Evolutionary conservation across 352 stramenopile genomes (phyloP).

Genomic region (Globisporangium megalacanthum): DNA sequence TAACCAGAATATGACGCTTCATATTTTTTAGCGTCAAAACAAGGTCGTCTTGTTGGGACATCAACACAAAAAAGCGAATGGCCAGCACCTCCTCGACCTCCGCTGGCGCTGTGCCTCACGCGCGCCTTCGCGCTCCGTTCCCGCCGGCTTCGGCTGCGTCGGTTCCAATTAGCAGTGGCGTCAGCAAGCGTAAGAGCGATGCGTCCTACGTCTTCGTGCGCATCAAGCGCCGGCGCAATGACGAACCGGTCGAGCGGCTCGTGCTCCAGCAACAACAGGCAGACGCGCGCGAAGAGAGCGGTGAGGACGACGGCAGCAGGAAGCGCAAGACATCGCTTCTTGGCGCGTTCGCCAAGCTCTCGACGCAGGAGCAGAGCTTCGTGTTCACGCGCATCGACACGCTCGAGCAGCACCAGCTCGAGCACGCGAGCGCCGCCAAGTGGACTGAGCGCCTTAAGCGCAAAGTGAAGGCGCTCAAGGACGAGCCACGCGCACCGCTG

Average conservation of each 20-base stretch:
- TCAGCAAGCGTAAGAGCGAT: conserved; percentile 14
- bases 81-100: neutral
- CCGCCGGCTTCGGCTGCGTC: neutral
- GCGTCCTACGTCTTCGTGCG: conserved; percentile 62
- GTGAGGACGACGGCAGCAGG: neutral
- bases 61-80: neutral
- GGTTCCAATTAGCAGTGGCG: neutral
- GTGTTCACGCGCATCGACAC: conserved; percentile 85
- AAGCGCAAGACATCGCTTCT: conserved; percentile 19
- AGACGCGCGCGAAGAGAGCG: conserved; percentile 9
- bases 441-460: conserved; percentile 65
- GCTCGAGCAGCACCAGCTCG: conserved; percentile 47
- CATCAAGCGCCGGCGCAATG: conserved; percentile 80
- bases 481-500: conserved; percentile 28
- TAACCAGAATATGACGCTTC: no score
- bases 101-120: conserved; percentile 9
- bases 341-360: conserved; percentile 55
- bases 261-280: conserved; percentile 50
- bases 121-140: neutral
- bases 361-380: conserved; percentile 61
- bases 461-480: conserved; percentile 54
- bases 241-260: conserved; percentile 63
- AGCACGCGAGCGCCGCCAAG: conserved; percentile 30
- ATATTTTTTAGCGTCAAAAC: neutral
- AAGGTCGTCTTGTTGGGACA: no score